A percentile compares a stretch with the other conserved stretches of the same genome.
Evolutionary conservation across 164 flowering plant genomes (phyloP).

Genomic region (Litsea cubeba): DNA sequence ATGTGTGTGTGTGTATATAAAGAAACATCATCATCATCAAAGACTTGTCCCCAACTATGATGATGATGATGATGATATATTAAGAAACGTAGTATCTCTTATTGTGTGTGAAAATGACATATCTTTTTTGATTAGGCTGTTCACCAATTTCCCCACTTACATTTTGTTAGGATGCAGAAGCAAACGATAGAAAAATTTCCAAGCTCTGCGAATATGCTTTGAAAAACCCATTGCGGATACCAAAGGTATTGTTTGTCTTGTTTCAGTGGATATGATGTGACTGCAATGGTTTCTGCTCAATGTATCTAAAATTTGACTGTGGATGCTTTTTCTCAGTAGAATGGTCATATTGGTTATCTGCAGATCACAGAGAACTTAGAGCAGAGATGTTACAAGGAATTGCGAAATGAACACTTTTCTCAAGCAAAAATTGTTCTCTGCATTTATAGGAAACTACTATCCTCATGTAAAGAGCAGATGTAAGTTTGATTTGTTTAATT

Average conservation of each 20-base stretch:
- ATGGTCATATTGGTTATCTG: background rate
- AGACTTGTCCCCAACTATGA: too few species aligned
- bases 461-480: slow-evolving; percentile 15
- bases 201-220: slow-evolving; percentile 83
- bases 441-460: slow-evolving; percentile 59
- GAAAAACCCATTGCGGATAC: slow-evolving; percentile 73
- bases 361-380: slow-evolving; percentile 77
- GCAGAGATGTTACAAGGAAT: slow-evolving; percentile 84
- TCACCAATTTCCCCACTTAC: background rate
- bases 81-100: too few species aligned
- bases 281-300: too few species aligned
- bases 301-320: background rate
- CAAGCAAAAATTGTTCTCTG: slow-evolving; percentile 61
- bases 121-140: too few species aligned
- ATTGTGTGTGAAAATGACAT: too few species aligned
- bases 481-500: background rate
- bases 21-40: too few species aligned
- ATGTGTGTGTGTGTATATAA: too few species aligned
- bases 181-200: slow-evolving; percentile 74
- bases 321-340: background rate
- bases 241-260: slow-evolving; percentile 41
- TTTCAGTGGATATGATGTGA: background rate
- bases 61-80: too few species aligned
- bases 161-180: slow-evolving; percentile 55
- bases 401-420: slow-evolving; percentile 61